Evolutionary conservation across 768 basidiomycete genomes (phyloP), one percentile per base, ranked within the genome.

Genomic region (Harrya chromipes): DNA sequence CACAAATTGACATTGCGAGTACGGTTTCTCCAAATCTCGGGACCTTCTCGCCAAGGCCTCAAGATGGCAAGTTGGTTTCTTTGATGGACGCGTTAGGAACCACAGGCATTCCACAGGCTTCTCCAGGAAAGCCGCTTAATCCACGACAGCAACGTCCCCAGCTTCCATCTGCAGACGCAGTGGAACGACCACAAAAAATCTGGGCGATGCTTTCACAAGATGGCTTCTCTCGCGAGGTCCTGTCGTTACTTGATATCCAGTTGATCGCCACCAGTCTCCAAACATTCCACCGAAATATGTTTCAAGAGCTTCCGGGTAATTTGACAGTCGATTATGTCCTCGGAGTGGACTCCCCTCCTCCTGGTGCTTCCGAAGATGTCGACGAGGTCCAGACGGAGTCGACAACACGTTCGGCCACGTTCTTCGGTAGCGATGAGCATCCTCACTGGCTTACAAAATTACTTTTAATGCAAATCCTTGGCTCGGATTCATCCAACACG

Each of bases 361-460:
- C 43, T 26, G 42, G 40, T 6, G 33, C 44, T 20, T 39, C 53
- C 7, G 53, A 60, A n/a, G 46, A 43, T 17, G 43, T 14, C 21
- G 46, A 41, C 9, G 49, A 38, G 12, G 33, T 12, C 11, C 29
- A 37, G n/a, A 39, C 49, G 12, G 56, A 44, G 20, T 44, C 40
- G 11, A 34, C 57, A 6, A 36, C 55, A 6, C 63, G 61, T 16
- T 57, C 60, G 19, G 48, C 63, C 14, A 70, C 71, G 20, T 74
- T 90, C 16, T 82, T 87, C 54, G 88, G 89, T 7, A 84, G 70
- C 49, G 84, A 87, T 24, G 81, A 82, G 6, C 74, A 73, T 37
- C 87, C 88, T 2, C 86, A 93, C 62, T 93, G 90, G 89, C 70
- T 92, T 36, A 92, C 90, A 13, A 84, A 79, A 58, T 66, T 87